Evolutionary conservation across 75 land plant species (phyloP).

Genomic region (Selaginella tamariscina): DNA sequence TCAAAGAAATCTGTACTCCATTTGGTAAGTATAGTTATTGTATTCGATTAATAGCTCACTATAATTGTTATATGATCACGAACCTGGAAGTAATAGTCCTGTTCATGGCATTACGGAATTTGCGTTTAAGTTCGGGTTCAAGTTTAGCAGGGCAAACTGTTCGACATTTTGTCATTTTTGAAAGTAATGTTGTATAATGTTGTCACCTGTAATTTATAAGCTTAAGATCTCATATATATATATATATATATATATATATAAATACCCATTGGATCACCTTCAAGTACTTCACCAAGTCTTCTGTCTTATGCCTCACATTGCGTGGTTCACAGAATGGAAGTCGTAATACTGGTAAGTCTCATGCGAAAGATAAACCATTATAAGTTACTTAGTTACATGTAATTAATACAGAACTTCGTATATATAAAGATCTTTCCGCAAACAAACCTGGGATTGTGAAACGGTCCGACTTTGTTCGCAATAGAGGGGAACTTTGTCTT

Average conservation of each 20-base stretch:
- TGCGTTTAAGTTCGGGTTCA: conserved; percentile 27
- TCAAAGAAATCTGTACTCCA: conserved; percentile 64
- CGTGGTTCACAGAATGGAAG: conserved; percentile 84
- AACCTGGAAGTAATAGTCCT: conserved; percentile 78
- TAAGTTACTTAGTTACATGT: no score
- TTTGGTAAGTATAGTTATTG: no score
- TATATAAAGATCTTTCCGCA: no score
- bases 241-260: no score
- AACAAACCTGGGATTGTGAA: conserved; percentile 54
- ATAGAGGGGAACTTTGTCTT: conserved; percentile 41
- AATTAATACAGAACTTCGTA: no score
- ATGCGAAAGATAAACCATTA: conserved; percentile 33
- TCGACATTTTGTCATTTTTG: conserved; percentile 31
- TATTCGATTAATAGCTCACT: no score
- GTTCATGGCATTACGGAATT: conserved; percentile 48
- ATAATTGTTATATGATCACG: no score
- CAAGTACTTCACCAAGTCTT: conserved; percentile 72
- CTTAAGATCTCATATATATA: no score
- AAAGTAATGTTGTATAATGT: conserved; percentile 58
- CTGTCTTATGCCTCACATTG: conserved; percentile 38
- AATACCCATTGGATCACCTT: conserved; percentile 84
- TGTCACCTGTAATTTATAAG: no score
- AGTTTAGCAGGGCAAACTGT: conserved; percentile 45
- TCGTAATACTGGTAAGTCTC: conserved; percentile 90
- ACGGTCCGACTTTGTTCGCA: conserved; percentile 64